Percentiles rank a stretch among this genome's conserved stretches.
These are phyloP conservation scores for Claviceps purpurea DNA, from an alignment of 2,329 filamentous ascomycete genomes.

Conservation along the genomic window DNA sequence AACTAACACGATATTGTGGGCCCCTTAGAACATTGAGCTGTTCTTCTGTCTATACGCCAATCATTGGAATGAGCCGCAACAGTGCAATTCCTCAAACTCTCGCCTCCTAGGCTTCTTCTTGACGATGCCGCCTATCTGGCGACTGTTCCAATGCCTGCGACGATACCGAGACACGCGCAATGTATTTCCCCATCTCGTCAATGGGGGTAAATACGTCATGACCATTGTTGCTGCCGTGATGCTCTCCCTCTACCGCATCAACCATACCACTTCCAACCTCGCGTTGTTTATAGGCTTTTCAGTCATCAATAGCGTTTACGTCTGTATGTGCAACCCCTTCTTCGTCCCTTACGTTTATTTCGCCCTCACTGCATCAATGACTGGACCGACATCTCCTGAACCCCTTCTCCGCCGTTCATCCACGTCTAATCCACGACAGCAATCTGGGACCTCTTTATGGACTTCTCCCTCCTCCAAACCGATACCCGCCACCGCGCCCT, in stretches of 20 bases:
- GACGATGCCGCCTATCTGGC: constrained; percentile 76
- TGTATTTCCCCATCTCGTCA: constrained; percentile 82
- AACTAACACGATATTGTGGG: neutral
- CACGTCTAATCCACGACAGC: constrained; percentile 24
- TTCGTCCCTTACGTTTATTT: neutral
- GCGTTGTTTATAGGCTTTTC: constrained; percentile 71
- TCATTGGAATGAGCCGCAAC: constrained; percentile 55
- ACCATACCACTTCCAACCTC: constrained; percentile 40
- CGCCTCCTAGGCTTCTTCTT: constrained; percentile 75
- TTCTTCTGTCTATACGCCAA: constrained; percentile 92
- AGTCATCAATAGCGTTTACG: constrained; percentile 70
- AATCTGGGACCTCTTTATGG: constrained; percentile 92
- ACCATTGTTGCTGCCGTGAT: constrained; percentile 69
- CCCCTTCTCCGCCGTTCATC: no score
- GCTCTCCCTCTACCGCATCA: constrained; percentile 72
- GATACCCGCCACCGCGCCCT: constrained; percentile 54
- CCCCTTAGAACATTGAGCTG: constrained; percentile 62
- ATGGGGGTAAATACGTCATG: constrained; percentile 81
- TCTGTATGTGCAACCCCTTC: constrained; percentile 31
- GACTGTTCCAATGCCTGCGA: constrained; percentile 76
- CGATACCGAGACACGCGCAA: constrained; percentile 81
- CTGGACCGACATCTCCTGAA: no score
- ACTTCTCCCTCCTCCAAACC: constrained; percentile 81
- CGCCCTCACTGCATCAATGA: no score
- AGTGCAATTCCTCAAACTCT: constrained; percentile 80